Base-by-base conservation (phyloP, 1,139 yeast species). In the Geotrichum siamense region DNA sequence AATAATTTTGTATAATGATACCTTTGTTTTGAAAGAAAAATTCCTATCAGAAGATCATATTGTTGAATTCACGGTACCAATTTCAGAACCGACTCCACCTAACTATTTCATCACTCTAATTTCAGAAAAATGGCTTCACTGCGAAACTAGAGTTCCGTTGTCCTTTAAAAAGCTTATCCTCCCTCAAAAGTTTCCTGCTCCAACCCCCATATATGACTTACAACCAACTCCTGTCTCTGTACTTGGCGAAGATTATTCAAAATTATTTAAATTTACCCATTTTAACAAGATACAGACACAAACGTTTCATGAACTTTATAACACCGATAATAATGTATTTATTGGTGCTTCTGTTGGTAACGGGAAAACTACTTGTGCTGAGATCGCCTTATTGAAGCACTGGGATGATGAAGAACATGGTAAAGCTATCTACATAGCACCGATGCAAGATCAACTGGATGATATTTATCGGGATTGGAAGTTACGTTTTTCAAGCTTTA, bases 121-220 rank as follows among this genome's bases (percentile, higher is more conserved):
- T 2, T 85, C 94, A 49, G 94, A 87, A 48, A 76, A 71, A 48
- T 91, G 98, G 98, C 63, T 87, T 6, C 89, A 84, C 50, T 77
- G 87, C 46, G 85, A 77, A 43, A 70, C 74, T 53, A 74, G 75
- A 48, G 60, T 74, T 1, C 86, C 96, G 0, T 66, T 86, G 1
- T 63, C 77, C 40, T 65, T 91, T 47, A 68, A 71, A 21, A 63
- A 70, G 30, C 55, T 86, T 42, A 68, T 67, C 33, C 51, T 82
- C 3, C 96, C 96, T 8, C 78, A 77, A 55, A 78, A 76, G 52
- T 78, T 81, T 48, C 79, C 87, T 0, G 71, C 82, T 0, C 79
- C 78, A 25, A 74, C 84, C 2, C 72, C 72, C 46, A 54, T 78
- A 19, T 57, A 74, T 19, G 79, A 76, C 33, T 56, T 74, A 12